Percentiles rank a stretch among this genome's conserved stretches.
Conservation (phyloP, 805 yeast genomes). For the Metschnikowia drakensbergensis region DNA sequence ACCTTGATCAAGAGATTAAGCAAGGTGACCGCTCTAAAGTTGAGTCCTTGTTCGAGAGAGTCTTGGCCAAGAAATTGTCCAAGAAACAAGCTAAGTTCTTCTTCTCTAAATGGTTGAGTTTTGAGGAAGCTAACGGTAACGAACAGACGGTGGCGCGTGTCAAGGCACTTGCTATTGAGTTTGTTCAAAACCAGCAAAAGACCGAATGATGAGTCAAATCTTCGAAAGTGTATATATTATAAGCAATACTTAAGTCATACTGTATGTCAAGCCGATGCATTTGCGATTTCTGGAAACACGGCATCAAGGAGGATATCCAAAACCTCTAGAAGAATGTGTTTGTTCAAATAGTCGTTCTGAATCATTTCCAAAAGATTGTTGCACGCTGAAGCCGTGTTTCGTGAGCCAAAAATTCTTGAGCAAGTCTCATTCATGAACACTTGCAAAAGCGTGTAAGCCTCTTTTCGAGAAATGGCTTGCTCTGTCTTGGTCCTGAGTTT, state of each 20-base stretch:
- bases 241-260: neutral
- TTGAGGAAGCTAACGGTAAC: slow-evolving; percentile 68
- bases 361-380: slow-evolving; percentile 56
- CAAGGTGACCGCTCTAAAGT: slow-evolving; percentile 54
- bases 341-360: slow-evolving; percentile 70
- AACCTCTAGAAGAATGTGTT: slow-evolving; percentile 55
- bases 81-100: slow-evolving; percentile 92
- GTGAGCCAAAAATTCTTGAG: slow-evolving; percentile 68
- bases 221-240: neutral
- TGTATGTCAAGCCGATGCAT: neutral
- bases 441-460: slow-evolving; percentile 55
- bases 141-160: slow-evolving; percentile 74
- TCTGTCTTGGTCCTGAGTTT: slow-evolving; percentile 48
- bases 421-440: slow-evolving; percentile 59
- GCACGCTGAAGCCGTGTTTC: slow-evolving; percentile 62
- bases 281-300: slow-evolving; percentile 28
- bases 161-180: slow-evolving; percentile 86
- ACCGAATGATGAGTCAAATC: slow-evolving; percentile 8
- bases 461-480: slow-evolving; percentile 49
- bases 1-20: slow-evolving; percentile 89
- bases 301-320: slow-evolving; percentile 55
- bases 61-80: slow-evolving; percentile 59
- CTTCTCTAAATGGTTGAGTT: slow-evolving; percentile 86
- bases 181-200: slow-evolving; percentile 39
- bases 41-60: slow-evolving; percentile 81